Percentiles rank a stretch among this genome's conserved stretches.
phyloP scores from a whole-genome alignment of 352 stramenopile species.

The Globisporangium cystogenes region DNA sequence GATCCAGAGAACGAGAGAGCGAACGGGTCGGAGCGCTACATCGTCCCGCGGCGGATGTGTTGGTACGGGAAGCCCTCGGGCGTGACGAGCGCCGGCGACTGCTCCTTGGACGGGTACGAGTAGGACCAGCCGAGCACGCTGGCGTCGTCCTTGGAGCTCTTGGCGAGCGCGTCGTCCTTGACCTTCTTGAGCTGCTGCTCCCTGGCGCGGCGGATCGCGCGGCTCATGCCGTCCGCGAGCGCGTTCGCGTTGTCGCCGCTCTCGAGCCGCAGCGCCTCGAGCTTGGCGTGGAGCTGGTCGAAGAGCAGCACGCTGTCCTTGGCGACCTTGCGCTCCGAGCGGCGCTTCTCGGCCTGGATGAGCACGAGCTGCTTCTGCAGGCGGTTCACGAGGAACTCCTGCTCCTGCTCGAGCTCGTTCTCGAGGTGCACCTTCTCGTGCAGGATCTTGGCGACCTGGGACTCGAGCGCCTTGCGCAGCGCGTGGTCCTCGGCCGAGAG shows the following conservation, averaged over 20 bases:
- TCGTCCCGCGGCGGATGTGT: slow-evolving; percentile 69
- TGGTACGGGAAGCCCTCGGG: slow-evolving; percentile 54
- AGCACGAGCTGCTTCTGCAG: slow-evolving; percentile 77
- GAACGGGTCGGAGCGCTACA: slow-evolving; percentile 27
- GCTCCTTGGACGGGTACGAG: slow-evolving; percentile 20
- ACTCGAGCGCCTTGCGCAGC: slow-evolving; percentile 62
- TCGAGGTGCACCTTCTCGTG: slow-evolving; percentile 82
- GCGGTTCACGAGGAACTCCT: slow-evolving; percentile 84
- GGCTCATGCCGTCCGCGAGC: slow-evolving; percentile 47
- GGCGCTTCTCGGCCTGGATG: slow-evolving; percentile 63
- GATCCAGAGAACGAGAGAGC: no score
- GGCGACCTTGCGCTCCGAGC: slow-evolving; percentile 66
- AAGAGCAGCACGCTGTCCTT: slow-evolving; percentile 68
- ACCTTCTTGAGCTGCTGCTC: slow-evolving; percentile 53
- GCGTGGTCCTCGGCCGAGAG: slow-evolving; percentile 61
- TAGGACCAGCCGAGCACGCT: slow-evolving; percentile 35
- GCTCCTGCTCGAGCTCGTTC: slow-evolving; percentile 86
- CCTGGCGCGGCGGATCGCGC: slow-evolving; percentile 40
- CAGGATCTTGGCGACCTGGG: slow-evolving; percentile 75
- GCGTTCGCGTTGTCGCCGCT: slow-evolving; percentile 56
- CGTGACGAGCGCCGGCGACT: slow-evolving; percentile 13
- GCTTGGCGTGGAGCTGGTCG: slow-evolving; percentile 61
- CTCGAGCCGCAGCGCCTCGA: slow-evolving; percentile 49
- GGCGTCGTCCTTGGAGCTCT: slow-evolving; percentile 59
- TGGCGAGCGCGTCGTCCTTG: slow-evolving; percentile 22